Percentiles rank a stretch among this genome's conserved stretches.
These are phyloP conservation scores for Lithospermum erythrorhizon DNA, from an alignment of 257 asterid species.

Conservation along the genomic window DNA sequence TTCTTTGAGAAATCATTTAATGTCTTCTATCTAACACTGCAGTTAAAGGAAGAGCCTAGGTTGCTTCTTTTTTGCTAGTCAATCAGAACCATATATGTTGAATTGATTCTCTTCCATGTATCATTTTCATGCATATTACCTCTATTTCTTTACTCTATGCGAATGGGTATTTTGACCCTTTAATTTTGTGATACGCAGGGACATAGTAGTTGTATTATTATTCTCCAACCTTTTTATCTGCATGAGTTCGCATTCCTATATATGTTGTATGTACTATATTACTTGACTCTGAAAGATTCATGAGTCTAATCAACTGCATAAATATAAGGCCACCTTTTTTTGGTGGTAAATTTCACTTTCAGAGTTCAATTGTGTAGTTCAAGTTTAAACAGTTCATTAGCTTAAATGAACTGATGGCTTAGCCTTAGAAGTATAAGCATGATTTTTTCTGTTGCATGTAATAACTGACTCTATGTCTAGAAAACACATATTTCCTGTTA, in stretches of 20 bases:
- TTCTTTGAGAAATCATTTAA: background rate
- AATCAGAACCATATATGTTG: slow-evolving; percentile 5
- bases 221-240: background rate
- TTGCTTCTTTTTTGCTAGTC: background rate
- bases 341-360: too few species aligned
- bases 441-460: too few species aligned
- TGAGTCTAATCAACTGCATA: too few species aligned
- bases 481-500: too few species aligned
- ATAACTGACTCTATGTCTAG: too few species aligned
- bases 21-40: background rate
- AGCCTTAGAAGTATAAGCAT: too few species aligned
- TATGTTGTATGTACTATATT: too few species aligned
- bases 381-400: too few species aligned
- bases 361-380: too few species aligned
- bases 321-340: too few species aligned
- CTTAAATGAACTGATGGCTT: too few species aligned
- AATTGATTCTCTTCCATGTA: slow-evolving; percentile 1
- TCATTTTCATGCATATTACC: background rate
- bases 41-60: background rate
- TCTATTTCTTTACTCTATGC: too few species aligned
- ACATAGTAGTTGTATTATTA: background rate
- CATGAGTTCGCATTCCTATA: background rate
- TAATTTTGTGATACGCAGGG: background rate
- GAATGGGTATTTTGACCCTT: background rate
- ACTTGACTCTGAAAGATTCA: background rate